Evolutionary conservation across 2,329 filamentous ascomycete genomes (phyloP).

Genomic region (Alternaria triticina): DNA sequence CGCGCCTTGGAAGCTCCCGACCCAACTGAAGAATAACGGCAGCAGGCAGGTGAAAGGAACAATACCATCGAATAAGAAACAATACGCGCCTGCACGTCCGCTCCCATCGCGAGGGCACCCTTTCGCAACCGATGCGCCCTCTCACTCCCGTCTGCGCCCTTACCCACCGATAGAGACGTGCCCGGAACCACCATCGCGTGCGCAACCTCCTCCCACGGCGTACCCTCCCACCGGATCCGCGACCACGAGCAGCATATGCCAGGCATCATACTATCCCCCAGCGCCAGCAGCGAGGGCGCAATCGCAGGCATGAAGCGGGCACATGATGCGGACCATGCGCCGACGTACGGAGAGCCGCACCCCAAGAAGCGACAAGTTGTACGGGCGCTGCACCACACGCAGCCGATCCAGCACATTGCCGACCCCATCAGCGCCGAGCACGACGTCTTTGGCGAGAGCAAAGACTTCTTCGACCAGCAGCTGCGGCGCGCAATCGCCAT

Average conservation of each 20-base stretch:
- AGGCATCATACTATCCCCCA: slow-evolving; percentile 37
- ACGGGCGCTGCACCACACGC: slow-evolving; percentile 44
- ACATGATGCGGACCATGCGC: slow-evolving; percentile 26
- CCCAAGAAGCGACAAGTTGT: slow-evolving; percentile 45
- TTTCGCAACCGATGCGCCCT: slow-evolving; percentile 9
- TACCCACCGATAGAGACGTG: slow-evolving; percentile 6
- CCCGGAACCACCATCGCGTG: slow-evolving; percentile 13
- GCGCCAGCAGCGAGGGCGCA: slow-evolving; percentile 39
- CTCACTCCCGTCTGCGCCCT: slow-evolving; percentile 17
- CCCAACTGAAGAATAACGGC: slow-evolving; percentile 20
- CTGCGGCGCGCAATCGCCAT: slow-evolving; percentile 62
- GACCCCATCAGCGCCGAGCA: slow-evolving; percentile 46
- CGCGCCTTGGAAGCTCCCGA: slow-evolving; percentile 26
- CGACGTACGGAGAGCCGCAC: slow-evolving; percentile 31
- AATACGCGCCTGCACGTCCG: slow-evolving; percentile 12
- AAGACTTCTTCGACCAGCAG: slow-evolving; percentile 60
- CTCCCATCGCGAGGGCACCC: slow-evolving; percentile 3
- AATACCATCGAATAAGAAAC: slow-evolving; percentile 8
- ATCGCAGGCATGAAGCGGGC: slow-evolving; percentile 45
- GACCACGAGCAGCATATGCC: slow-evolving; percentile 38
- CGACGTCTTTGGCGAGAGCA: slow-evolving; percentile 50
- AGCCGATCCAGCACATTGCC: slow-evolving; percentile 39
- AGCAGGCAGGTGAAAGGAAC: slow-evolving; percentile 20
- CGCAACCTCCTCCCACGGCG: background rate
- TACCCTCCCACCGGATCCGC: slow-evolving; percentile 9